Percentiles rank a stretch among this genome's conserved stretches.
Evolutionary conservation across 176 grass and related monocot species (phyloP).

Genomic region (Metroxylon sagu): DNA sequence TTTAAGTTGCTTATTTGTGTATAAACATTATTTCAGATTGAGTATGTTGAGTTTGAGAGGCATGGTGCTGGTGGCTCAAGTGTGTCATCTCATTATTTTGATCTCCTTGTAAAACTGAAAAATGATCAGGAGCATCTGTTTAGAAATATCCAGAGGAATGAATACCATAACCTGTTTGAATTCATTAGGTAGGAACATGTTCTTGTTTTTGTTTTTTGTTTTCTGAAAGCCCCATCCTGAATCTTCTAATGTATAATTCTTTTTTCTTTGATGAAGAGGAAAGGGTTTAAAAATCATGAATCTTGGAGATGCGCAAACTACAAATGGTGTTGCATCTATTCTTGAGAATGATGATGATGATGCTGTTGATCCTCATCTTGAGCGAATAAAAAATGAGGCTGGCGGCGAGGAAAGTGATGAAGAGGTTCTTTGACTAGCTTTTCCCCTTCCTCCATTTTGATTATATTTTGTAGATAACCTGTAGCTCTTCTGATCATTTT

Average conservation of each 20-base stretch:
- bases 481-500: neutral
- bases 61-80: conserved; percentile 32
- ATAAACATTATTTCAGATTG: conserved; percentile 10
- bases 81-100: conserved; percentile 34
- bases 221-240: neutral
- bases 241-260: neutral
- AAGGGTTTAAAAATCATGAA: conserved; percentile 93
- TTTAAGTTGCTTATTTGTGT: too few species aligned
- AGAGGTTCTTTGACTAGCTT: conserved; percentile 36
- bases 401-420: conserved; percentile 91
- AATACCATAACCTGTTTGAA: conserved; percentile 27
- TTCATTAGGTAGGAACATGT: conserved; percentile 16
- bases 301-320: conserved; percentile 67
- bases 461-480: neutral
- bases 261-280: conserved; percentile 37
- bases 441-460: too few species aligned
- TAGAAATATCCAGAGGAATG: conserved; percentile 34
- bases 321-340: conserved; percentile 61
- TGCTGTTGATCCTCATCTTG: conserved; percentile 81
- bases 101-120: conserved; percentile 29
- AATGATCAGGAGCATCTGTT: conserved; percentile 31
- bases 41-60: conserved; percentile 29
- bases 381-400: conserved; percentile 64
- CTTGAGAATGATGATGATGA: conserved; percentile 63
- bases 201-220: neutral